Evolutionary conservation across 192 early-diverging fungal species (phyloP).

Genomic region (Radiomyces spectabilis): DNA sequence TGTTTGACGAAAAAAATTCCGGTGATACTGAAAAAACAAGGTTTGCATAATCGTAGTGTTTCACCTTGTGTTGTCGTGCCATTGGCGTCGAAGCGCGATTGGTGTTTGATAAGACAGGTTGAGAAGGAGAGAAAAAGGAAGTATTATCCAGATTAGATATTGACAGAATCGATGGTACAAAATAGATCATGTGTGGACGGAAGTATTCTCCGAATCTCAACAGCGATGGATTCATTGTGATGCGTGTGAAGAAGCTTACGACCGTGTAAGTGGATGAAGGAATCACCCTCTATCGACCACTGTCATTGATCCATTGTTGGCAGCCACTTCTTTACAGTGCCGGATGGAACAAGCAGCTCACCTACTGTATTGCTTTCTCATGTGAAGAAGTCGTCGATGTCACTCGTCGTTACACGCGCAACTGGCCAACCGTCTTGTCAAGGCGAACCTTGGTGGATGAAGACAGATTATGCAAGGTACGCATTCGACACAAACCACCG

Average conservation of each 20-base stretch:
- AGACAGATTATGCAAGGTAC: too few species aligned
- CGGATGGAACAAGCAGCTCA: slow-evolving; percentile 45
- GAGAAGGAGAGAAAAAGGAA: background rate
- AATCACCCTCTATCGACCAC: background rate
- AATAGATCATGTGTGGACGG: slow-evolving; percentile 50
- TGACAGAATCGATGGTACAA: background rate
- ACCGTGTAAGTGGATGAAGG: slow-evolving; percentile 18
- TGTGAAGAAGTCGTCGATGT: slow-evolving; percentile 40
- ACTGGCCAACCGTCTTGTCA: slow-evolving; percentile 21
- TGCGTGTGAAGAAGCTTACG: slow-evolving; percentile 49
- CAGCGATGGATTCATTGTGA: slow-evolving; percentile 48
- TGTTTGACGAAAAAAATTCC: background rate
- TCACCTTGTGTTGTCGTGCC: slow-evolving; percentile 42
- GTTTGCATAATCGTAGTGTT: too few species aligned
- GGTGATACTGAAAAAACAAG: too few species aligned
- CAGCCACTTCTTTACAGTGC: slow-evolving; percentile 42
- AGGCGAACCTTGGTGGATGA: slow-evolving; percentile 21
- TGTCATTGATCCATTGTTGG: background rate
- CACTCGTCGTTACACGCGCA: slow-evolving; percentile 36
- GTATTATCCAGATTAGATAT: too few species aligned
- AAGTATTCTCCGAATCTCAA: slow-evolving; percentile 40
- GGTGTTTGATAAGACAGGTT: slow-evolving; percentile 38
- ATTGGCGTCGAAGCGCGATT: slow-evolving; percentile 38
- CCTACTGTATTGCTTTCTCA: slow-evolving; percentile 40
- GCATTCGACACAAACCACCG: too few species aligned